phyloP scores from a whole-genome alignment of 768 basidiomycete species.

The Pleurotus salmoneostramineus region DNA sequence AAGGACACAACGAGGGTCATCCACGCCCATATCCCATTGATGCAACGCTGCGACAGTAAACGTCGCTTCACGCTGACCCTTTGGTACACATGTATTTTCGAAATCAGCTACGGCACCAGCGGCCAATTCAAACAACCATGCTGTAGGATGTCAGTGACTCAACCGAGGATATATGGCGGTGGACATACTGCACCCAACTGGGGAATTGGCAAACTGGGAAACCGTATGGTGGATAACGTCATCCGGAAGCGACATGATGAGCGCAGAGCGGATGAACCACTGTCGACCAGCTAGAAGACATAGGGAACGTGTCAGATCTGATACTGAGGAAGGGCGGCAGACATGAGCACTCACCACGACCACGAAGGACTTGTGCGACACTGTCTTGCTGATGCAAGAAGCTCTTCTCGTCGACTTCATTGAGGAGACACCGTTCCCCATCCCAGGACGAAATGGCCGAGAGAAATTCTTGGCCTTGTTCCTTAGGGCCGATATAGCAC shows the following conservation, averaged over 20 bases:
- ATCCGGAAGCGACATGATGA: constrained; percentile 83
- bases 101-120: constrained; percentile 77
- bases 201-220: constrained; percentile 73
- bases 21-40: constrained; percentile 85
- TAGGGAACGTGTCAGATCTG: background rate
- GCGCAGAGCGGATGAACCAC: constrained; percentile 88
- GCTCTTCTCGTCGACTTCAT: constrained; percentile 88
- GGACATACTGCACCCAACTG: constrained; percentile 85
- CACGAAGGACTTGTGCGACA: constrained; percentile 84
- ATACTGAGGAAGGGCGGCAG: background rate
- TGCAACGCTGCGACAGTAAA: constrained; percentile 90
- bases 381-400: constrained; percentile 91
- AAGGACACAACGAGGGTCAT: constrained; percentile 76
- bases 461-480: constrained; percentile 74
- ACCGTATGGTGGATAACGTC: constrained; percentile 85
- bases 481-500: constrained; percentile 78
- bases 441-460: constrained; percentile 85
- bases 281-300: constrained; percentile 61
- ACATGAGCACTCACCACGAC: constrained; percentile 54
- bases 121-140: constrained; percentile 90
- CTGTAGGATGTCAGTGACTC: constrained; percentile 35
- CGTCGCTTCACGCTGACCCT: constrained; percentile 70
- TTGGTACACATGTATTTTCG: constrained; percentile 72
- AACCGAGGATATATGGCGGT: background rate
- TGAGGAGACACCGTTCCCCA: constrained; percentile 80